Evolutionary conservation across 1,284 basidiomycete genomes (phyloP).

Genomic region (Ganoderma lucidum): DNA sequence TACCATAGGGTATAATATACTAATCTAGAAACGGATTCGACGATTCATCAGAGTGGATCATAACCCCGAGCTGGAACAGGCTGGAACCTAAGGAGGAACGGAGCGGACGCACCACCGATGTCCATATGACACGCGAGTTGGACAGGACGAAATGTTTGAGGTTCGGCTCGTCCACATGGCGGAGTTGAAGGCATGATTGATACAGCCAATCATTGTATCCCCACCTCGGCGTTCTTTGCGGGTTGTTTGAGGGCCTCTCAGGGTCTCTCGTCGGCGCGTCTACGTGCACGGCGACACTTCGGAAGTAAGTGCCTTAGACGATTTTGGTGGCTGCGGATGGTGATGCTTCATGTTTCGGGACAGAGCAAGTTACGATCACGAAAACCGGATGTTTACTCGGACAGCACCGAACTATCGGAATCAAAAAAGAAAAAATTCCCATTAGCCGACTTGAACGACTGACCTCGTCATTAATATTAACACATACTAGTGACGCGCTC

Average conservation of each 20-base stretch:
- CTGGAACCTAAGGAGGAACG: not conserved
- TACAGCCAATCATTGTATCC: not conserved
- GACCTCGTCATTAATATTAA: conserved; percentile 15
- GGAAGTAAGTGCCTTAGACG: too few relatives aligned
- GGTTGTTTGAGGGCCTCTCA: too few relatives aligned
- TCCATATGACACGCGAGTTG: not conserved
- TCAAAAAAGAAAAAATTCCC: conserved; percentile 2
- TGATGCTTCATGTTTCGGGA: not conserved
- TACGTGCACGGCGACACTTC: too few relatives aligned
- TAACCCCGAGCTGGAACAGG: not conserved
- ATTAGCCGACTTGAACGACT: conserved; percentile 21
- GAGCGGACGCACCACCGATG: not conserved
- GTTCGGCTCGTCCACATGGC: too few relatives aligned
- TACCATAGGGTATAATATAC: too few relatives aligned
- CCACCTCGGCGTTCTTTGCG: not conserved
- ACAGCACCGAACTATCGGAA: too few relatives aligned
- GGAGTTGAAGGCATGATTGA: not conserved
- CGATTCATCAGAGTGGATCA: not conserved
- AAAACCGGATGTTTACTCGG: too few relatives aligned
- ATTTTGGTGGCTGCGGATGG: too few relatives aligned
- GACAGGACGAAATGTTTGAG: not conserved
- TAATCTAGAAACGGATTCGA: too few relatives aligned
- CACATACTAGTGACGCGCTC: conserved; percentile 61
- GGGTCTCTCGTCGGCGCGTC: not conserved
- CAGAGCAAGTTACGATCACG: not conserved